Base-by-base conservation (phyloP, 495 filamentous ascomycete genomes). In the Venustampulla echinocandica region DNA sequence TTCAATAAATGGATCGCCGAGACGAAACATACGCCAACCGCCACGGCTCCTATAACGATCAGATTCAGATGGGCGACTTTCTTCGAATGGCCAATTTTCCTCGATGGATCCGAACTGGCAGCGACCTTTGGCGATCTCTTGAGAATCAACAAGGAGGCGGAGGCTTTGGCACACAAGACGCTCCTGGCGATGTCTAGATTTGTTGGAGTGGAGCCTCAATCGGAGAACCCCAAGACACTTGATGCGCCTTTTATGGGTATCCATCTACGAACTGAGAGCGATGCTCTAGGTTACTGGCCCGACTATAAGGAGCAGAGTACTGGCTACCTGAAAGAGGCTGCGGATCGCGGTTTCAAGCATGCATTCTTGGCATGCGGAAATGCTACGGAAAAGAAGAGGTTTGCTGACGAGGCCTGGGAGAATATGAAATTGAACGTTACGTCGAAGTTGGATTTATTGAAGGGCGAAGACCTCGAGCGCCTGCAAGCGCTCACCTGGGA, bases 31-130 rank as follows among this genome's bases (percentile, higher is more conserved):
- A 44, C 13, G 5, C 51, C 55, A 10, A 46, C 3, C 14, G 45
- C 11, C 1, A 32, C 27, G 18, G 11, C 13, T 4, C 52, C 52
- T 17, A 35, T 55, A 3, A 47, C 48, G 14, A 20, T 58, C 28
- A 39, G 53, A 18, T 58, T 73, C 23, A 61, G 53, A 38, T 73
- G 70, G 69, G 69, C 68, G 4, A 46, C 28, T 17, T 59, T 49
- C 50, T 50, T 59, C 43, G 49, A 55, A 42, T 59, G 51, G 46
- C 53, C 56, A 6, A 43, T 55, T 14, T 55, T 47, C 39, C 46
- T 43, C 15, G 56, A 59, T 39, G 49, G 52, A 7, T 46, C 56
- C 3, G 52, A 54, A n/a, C 53, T 59, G 25, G 56, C 50, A 17
- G 30, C 46, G 23, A 56, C 49, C 0, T 59, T 59, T 47, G 56